These are phyloP conservation scores for Erythrophleum ivorense DNA, from an alignment of 331 rosid genomes.

Conservation along the genomic window DNA sequence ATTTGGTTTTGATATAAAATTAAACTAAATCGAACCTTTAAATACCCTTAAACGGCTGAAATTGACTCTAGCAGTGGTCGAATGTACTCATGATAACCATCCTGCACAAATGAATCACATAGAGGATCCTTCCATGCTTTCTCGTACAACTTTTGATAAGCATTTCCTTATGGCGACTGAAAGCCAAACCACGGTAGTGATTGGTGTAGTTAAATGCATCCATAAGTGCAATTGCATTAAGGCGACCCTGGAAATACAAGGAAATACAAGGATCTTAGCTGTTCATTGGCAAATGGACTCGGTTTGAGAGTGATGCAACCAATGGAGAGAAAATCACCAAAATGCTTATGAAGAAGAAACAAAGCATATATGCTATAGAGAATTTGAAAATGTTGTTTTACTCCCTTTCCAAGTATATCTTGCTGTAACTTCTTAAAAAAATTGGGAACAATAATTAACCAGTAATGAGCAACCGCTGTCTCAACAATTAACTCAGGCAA, in stretches of 20 bases:
- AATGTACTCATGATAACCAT: constrained; percentile 75
- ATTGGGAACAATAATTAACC: constrained; percentile 91
- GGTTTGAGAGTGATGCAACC: constrained; percentile 78
- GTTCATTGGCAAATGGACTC: constrained; percentile 84
- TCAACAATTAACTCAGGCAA: constrained; percentile 37
- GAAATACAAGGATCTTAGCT: constrained; percentile 75
- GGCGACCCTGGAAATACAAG: constrained; percentile 91
- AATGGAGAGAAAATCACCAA: constrained; percentile 83
- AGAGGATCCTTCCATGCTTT: constrained; percentile 98
- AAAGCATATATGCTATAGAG: constrained; percentile 84
- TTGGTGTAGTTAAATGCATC: constrained; percentile 93
- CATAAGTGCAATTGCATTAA: constrained; percentile 81
- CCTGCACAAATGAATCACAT: constrained; percentile 82
- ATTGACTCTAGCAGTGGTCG: constrained; percentile 72
- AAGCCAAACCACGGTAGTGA: constrained; percentile 85
- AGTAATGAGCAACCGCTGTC: constrained; percentile 90
- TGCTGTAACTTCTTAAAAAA: constrained; percentile 83
- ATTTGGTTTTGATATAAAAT: too few relatives aligned
- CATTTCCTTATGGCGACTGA: constrained; percentile 90
- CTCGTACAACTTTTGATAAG: constrained; percentile 83
- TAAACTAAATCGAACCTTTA: too few relatives aligned
- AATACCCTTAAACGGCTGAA: too few relatives aligned
- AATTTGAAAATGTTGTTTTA: constrained; percentile 72
- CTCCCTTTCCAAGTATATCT: constrained; percentile 88
- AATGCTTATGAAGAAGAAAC: constrained; percentile 74